Conservation (phyloP, 1,139 yeast genomes). For the Debaryomyces subglobosus region DNA sequence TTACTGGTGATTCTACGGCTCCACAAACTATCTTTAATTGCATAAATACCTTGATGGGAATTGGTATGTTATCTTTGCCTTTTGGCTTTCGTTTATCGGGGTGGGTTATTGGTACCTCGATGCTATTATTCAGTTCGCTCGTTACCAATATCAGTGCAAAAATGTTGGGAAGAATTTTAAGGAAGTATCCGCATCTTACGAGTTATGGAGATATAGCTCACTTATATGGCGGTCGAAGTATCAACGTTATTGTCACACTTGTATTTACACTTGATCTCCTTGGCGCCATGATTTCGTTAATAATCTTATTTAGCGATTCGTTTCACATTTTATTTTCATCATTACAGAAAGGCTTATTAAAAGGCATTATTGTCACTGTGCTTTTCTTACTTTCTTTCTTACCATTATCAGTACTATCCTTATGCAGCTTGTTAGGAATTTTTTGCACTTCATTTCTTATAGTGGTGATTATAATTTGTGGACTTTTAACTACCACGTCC, state of each 20-base stretch:
- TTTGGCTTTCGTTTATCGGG: conserved; percentile 81
- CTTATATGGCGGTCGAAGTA: conserved; percentile 44
- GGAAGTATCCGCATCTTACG: conserved; percentile 30
- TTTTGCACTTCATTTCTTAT: conserved; percentile 69
- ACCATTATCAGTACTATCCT: conserved; percentile 72
- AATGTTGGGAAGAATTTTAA: conserved; percentile 38
- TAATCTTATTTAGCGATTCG: conserved; percentile 84
- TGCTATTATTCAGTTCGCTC: conserved; percentile 59
- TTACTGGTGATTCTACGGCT: conserved; percentile 53
- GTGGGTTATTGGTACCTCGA: conserved; percentile 66
- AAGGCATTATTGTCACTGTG: conserved; percentile 46
- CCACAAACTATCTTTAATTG: conserved; percentile 90
- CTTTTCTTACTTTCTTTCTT: conserved; percentile 68
- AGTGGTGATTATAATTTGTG: conserved; percentile 59
- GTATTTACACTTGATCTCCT: conserved; percentile 75
- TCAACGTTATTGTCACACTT: conserved; percentile 63
- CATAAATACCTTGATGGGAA: conserved; percentile 81
- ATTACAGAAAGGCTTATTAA: conserved; percentile 51
- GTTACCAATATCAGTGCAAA: conserved; percentile 74
- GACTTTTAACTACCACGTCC: conserved; percentile 51
- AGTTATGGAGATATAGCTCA: conserved; percentile 53
- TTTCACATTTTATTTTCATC: conserved; percentile 66
- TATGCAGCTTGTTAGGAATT: conserved; percentile 76
- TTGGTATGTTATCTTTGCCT: conserved; percentile 84
- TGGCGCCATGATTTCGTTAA: conserved; percentile 78